Evolutionary conservation across 345 rosid species (phyloP).

Genomic region (Cardamine chenopodiifolia): DNA sequence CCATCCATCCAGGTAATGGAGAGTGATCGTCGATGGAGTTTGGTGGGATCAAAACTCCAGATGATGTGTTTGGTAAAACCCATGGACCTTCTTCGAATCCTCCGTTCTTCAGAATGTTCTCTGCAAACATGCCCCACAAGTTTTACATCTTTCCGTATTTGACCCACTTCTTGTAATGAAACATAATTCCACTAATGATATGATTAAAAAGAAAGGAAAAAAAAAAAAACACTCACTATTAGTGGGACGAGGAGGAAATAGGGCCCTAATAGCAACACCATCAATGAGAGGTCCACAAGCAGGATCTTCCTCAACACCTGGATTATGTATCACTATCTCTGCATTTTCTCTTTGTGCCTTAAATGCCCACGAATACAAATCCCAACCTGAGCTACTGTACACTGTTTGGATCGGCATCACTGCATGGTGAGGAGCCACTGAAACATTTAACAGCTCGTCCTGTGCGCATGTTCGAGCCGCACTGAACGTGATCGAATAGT

Average conservation of each 20-base stretch:
- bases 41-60: constrained; percentile 84
- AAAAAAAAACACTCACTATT: constrained; percentile 47
- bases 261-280: constrained; percentile 63
- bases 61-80: constrained; percentile 57
- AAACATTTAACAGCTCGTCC: constrained; percentile 68
- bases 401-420: constrained; percentile 76
- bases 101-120: constrained; percentile 69
- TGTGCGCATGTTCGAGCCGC: constrained; percentile 94
- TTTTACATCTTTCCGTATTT: not conserved
- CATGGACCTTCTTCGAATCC: constrained; percentile 85
- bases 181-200: not conserved
- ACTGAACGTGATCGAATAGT: constrained; percentile 75
- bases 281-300: constrained; percentile 90
- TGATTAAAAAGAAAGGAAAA: not conserved
- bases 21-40: constrained; percentile 70
- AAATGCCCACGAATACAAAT: constrained; percentile 75
- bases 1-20: constrained; percentile 80
- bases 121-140: constrained; percentile 42
- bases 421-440: constrained; percentile 74
- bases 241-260: constrained; percentile 61
- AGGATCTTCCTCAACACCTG: constrained; percentile 83
- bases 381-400: constrained; percentile 85
- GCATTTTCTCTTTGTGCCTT: constrained; percentile 46
- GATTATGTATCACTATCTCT: constrained; percentile 70
- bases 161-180: not conserved